A percentile compares a stretch with the other conserved stretches of the same genome.
These are phyloP conservation scores for Wickerhamomyces xylosicus DNA, from an alignment of 805 yeast genomes.

Conservation along the genomic window DNA sequence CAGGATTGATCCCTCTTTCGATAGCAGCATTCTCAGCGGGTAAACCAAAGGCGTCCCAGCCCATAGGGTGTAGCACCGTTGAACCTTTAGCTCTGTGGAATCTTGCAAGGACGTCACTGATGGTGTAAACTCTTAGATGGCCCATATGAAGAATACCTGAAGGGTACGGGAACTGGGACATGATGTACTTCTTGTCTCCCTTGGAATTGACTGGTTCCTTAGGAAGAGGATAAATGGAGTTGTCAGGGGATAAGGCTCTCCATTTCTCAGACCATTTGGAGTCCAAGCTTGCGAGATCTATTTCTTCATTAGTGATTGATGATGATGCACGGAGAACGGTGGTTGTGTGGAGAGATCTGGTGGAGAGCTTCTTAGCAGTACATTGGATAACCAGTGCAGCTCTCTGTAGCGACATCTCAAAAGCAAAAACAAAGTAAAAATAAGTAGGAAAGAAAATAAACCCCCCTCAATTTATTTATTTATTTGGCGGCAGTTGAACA, in stretches of 20 bases:
- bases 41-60: constrained; percentile 98
- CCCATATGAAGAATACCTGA: constrained; percentile 92
- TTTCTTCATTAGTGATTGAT: background rate
- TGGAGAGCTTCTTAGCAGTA: no score
- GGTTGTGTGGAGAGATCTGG: background rate
- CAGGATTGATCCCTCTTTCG: constrained; percentile 71
- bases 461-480: no score
- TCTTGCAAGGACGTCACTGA: constrained; percentile 75
- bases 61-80: constrained; percentile 90
- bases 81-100: constrained; percentile 69
- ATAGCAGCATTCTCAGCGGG: constrained; percentile 99
- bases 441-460: no score
- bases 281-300: constrained; percentile 22
- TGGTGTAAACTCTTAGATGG: constrained; percentile 86
- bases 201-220: constrained; percentile 8
- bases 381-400: no score
- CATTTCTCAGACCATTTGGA: constrained; percentile 44
- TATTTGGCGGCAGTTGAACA: no score
- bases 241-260: constrained; percentile 26
- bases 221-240: constrained; percentile 27
- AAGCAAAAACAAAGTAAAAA: no score
- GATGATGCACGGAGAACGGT: no score
- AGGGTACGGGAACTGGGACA: constrained; percentile 95
- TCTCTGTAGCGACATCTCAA: no score
- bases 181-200: constrained; percentile 40